Percentiles rank a stretch among this genome's conserved stretches.
Evolutionary conservation across 164 flowering plant genomes (phyloP).

Genomic region (Sextonia rubra): DNA sequence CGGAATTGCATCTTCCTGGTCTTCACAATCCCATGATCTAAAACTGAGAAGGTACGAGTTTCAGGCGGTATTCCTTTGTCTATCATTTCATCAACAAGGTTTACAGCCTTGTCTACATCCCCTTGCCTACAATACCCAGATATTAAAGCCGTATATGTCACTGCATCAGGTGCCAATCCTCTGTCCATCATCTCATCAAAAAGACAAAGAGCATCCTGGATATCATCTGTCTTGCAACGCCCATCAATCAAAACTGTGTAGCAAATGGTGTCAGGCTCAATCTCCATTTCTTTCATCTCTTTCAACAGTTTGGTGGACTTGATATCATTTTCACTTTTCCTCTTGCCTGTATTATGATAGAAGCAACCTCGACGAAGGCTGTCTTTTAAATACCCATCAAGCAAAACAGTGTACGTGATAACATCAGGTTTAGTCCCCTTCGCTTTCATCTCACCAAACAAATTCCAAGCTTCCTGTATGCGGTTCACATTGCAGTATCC

Average conservation of each 20-base stretch:
- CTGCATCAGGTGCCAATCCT: constrained; percentile 61
- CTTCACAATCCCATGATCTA: constrained; percentile 15
- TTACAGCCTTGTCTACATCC: constrained; percentile 40
- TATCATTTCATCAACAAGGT: constrained; percentile 46
- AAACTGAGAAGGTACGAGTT: constrained; percentile 12
- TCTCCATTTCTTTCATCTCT: constrained; percentile 42
- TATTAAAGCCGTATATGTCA: constrained; percentile 58
- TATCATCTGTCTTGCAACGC: constrained; percentile 36
- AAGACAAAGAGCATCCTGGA: constrained; percentile 47
- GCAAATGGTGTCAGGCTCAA: constrained; percentile 47
- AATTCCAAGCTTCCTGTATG: constrained; percentile 41
- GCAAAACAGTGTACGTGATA: constrained; percentile 60
- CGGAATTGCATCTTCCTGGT: constrained; percentile 16
- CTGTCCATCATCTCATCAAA: constrained; percentile 50
- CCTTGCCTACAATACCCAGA: constrained; percentile 43
- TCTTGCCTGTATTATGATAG: neutral
- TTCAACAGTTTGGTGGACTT: constrained; percentile 20
- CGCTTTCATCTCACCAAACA: constrained; percentile 58
- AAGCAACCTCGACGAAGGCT: constrained; percentile 7
- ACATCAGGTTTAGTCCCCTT: constrained; percentile 66
- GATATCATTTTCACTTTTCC: constrained; percentile 10
- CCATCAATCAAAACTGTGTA: constrained; percentile 68
- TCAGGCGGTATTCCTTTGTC: constrained; percentile 44
- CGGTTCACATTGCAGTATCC: constrained; percentile 53
- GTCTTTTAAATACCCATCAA: constrained; percentile 39